These are phyloP conservation scores for Hericium rajendrae DNA, from an alignment of 768 basidiomycete species.

Conservation along the genomic window DNA sequence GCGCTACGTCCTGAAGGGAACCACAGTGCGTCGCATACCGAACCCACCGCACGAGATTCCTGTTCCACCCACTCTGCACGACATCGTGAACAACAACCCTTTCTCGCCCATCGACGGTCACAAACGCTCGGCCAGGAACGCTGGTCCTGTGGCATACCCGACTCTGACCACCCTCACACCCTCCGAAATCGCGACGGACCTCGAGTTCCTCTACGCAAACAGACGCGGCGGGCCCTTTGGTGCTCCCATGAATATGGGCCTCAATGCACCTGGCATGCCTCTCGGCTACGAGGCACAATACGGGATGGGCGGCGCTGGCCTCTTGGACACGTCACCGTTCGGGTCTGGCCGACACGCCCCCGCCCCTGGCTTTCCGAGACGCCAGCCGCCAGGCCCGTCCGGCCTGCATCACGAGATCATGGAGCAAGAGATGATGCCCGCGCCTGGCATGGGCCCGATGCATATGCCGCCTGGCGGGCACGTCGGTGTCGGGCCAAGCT, in stretches of 20 bases:
- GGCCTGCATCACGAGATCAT: conserved; percentile 9
- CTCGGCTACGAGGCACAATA: neutral
- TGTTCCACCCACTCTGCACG: conserved; percentile 53
- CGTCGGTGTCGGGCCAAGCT: neutral
- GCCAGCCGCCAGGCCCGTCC: conserved; percentile 11
- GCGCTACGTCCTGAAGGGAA: neutral
- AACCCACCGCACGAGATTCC: conserved; percentile 39
- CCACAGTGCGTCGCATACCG: conserved; percentile 54
- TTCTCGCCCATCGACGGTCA: conserved; percentile 22
- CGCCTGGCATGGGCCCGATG: neutral
- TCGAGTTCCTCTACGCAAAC: conserved; percentile 21
- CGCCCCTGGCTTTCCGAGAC: neutral
- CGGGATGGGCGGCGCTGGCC: neutral
- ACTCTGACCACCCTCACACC: conserved; percentile 20
- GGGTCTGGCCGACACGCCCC: conserved; percentile 5
- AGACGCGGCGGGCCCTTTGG: conserved; percentile 7
- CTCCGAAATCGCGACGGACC: conserved; percentile 22
- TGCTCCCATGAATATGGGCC: conserved; percentile 4
- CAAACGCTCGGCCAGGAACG: conserved; percentile 12
- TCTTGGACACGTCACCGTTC: conserved; percentile 8
- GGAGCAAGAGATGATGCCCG: neutral
- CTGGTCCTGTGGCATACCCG: conserved; percentile 20
- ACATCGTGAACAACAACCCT: conserved; percentile 53
- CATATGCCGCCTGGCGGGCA: neutral
- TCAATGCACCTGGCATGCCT: conserved; percentile 3